Percentiles rank a stretch among this genome's conserved stretches.
Conservation (phyloP, 2,329 filamentous ascomycete species). For the Penicillium psychrosexuale region DNA sequence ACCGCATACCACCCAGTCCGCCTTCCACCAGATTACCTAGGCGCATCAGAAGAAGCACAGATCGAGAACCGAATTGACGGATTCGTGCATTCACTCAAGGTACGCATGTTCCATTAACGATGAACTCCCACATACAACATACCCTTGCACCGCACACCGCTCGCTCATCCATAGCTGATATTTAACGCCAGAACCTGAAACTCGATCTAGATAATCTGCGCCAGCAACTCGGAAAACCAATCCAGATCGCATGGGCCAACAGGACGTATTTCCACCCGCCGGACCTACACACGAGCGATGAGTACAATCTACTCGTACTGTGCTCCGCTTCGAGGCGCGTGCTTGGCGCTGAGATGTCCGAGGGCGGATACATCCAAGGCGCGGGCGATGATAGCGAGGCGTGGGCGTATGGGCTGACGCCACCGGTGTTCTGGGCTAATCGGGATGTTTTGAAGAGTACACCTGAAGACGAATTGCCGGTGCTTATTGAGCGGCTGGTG, state of each 20-base stretch:
- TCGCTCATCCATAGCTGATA: slow-evolving; percentile 5
- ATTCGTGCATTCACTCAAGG: slow-evolving; percentile 52
- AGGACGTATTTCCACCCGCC: slow-evolving; percentile 58
- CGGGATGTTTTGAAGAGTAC: slow-evolving; percentile 58
- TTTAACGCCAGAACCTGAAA: slow-evolving; percentile 50
- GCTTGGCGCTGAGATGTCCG: slow-evolving; percentile 63
- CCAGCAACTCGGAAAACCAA: slow-evolving; percentile 62
- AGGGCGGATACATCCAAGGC: slow-evolving; percentile 83
- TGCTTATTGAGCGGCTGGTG: slow-evolving; percentile 49
- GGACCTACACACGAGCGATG: slow-evolving; percentile 44
- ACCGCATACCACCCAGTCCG: slow-evolving; percentile 55
- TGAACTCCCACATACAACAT: not conserved
- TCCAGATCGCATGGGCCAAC: slow-evolving; percentile 77
- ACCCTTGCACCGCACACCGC: not conserved
- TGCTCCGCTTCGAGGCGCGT: slow-evolving; percentile 79
- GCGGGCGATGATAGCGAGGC: slow-evolving; percentile 93
- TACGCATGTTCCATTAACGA: slow-evolving; percentile 17
- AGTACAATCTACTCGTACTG: slow-evolving; percentile 72
- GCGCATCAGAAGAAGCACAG: slow-evolving; percentile 72
- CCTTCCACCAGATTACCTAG: slow-evolving; percentile 69
- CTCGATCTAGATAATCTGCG: slow-evolving; percentile 58
- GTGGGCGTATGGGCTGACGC: slow-evolving; percentile 80
- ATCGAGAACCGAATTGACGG: slow-evolving; percentile 63
- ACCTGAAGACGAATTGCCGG: slow-evolving; percentile 62
- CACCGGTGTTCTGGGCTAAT: slow-evolving; percentile 75